These are phyloP conservation scores for Pythium phragmitis DNA, from an alignment of 352 stramenopile genomes.

Conservation along the genomic window DNA sequence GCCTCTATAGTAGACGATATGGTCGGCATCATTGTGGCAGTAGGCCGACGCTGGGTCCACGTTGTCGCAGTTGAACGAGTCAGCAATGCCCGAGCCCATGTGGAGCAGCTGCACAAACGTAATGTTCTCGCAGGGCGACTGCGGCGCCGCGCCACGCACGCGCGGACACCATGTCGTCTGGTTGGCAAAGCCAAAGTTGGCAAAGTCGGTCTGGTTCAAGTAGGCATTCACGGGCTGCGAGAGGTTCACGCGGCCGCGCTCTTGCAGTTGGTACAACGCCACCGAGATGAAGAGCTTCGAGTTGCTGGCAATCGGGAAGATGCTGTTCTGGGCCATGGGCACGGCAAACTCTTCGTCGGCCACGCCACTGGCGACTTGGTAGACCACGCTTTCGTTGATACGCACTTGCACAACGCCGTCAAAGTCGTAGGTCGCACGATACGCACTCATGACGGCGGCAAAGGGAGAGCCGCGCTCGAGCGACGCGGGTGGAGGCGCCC, in stretches of 20 bases:
- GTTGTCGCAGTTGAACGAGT: conserved; percentile 33
- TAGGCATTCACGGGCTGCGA: conserved; percentile 34
- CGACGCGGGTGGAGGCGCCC: too few species aligned
- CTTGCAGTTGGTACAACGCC: conserved; percentile 62
- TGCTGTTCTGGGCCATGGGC: conserved; percentile 41
- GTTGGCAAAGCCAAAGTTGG: conserved; percentile 44
- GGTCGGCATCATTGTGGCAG: conserved; percentile 21
- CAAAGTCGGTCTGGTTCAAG: conserved; percentile 42
- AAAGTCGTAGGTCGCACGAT: conserved; percentile 38
- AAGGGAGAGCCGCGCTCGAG: conserved; percentile 20
- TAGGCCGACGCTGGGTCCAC: neutral
- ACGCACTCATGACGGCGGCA: conserved; percentile 26
- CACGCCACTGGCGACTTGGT: conserved; percentile 39
- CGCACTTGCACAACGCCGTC: conserved; percentile 52
- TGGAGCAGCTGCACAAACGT: conserved; percentile 66
- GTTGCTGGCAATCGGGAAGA: conserved; percentile 62
- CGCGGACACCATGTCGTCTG: conserved; percentile 51
- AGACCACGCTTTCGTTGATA: conserved; percentile 48
- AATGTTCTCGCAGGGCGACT: conserved; percentile 39
- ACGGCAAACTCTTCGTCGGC: conserved; percentile 52
- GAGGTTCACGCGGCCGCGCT: conserved; percentile 40
- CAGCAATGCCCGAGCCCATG: conserved; percentile 53
- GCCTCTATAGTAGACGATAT: conserved; percentile 28
- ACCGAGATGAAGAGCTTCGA: conserved; percentile 56
- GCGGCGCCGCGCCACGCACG: conserved; percentile 5